These are phyloP conservation scores for Metschnikowia rubicola DNA, from an alignment of 805 yeast genomes.

Conservation along the genomic window DNA sequence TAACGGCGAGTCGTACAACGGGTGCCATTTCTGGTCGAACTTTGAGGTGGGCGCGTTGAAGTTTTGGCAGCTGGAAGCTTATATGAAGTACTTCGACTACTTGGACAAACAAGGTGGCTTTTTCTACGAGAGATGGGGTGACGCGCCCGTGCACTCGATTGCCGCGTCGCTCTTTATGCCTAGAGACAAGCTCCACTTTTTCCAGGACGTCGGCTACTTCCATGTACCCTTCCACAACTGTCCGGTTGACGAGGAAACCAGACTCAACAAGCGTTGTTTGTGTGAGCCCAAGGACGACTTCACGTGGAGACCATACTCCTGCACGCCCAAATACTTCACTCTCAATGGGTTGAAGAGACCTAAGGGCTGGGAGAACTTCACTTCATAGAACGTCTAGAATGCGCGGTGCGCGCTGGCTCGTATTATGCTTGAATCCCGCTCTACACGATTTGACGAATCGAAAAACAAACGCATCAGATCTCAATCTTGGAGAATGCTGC, in stretches of 20 bases:
- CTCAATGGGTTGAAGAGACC: constrained; percentile 58
- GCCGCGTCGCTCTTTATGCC: constrained; percentile 79
- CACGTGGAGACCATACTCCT: constrained; percentile 72
- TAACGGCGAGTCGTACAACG: constrained; percentile 64
- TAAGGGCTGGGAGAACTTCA: constrained; percentile 63
- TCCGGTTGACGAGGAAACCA: constrained; percentile 64
- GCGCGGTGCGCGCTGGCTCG: no score
- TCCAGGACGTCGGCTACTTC: constrained; percentile 80
- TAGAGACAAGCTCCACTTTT: constrained; percentile 67
- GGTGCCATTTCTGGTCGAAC: constrained; percentile 91
- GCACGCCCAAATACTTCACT: constrained; percentile 62
- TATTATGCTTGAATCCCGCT: no score
- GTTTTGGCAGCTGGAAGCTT: constrained; percentile 74
- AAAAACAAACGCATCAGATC: no score
- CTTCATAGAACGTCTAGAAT: neutral
- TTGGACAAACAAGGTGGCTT: constrained; percentile 86
- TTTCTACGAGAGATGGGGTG: constrained; percentile 93
- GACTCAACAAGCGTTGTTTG: constrained; percentile 60
- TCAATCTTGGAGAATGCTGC: no score
- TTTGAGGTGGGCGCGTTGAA: constrained; percentile 76
- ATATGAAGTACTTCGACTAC: constrained; percentile 63
- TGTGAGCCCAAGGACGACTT: constrained; percentile 73
- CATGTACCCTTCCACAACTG: constrained; percentile 81
- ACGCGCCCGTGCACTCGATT: constrained; percentile 87
- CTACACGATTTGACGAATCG: no score